Base-by-base conservation (phyloP, 2,329 filamentous ascomycete genomes). In the Hypoxylon sp. region DNA sequence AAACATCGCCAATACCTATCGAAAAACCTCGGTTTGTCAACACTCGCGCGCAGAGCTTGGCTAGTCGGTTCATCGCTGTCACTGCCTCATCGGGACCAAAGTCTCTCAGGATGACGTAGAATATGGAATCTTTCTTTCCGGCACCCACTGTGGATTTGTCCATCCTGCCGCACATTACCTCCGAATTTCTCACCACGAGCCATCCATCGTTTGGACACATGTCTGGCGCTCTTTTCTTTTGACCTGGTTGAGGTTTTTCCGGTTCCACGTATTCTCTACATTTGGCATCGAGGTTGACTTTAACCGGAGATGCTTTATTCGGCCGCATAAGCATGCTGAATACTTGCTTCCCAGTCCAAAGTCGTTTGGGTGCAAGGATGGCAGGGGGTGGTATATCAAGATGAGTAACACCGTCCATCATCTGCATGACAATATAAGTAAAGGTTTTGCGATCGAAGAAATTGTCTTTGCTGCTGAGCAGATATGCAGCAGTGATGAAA, bases 271-370 rank as follows among this genome's bases (percentile, higher is more conserved):
- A 98, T 64, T 94, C 89, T 85, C 92, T 92, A 80, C 95, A 97
- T 75, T 95, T 94, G 48, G 95, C 95, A 76, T 99, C 96, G 10
- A 99, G 85, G 76, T 99, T 99, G 74, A 99, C 90, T 71, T 92
- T 85, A 20, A 98, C 93, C 0, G 90, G 89, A 2, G 90, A 94
- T n/a, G 91, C 81, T 74, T 91, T 92, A 80, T 97, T 97, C 2
- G 96, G 95, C 33, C 92, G 89, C 91, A 99, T 89, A 54, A 98
- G 84, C 54, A 98, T 87, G 78, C 92, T 97, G 84, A 98, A 98
- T 0, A 98, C 87, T 77, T 98, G 96, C 80, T 99, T 99, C 71
- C 96, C 96, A 0, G 96, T 99, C 96, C 96, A 99, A 20, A 98
- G 84, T 62, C 90, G 88, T 76, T 94, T 87, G 0, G 96, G 96